Conservation (phyloP, 2,329 filamentous ascomycete genomes). For the Botrytis pseudocinerea region DNA sequence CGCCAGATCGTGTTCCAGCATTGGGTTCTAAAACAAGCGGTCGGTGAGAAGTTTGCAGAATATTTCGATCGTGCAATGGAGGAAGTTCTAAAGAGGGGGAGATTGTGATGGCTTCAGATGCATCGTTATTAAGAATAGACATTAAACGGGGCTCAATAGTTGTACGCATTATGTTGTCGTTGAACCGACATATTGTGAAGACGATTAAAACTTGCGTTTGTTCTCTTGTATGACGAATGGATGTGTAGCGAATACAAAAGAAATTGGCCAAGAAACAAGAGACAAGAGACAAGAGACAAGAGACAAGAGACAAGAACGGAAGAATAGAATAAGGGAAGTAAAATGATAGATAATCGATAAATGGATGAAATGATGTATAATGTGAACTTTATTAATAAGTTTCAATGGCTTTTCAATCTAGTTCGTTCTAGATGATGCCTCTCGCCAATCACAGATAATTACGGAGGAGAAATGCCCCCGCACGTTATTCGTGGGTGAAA, state of each 20-base stretch:
- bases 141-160: constrained; percentile 68
- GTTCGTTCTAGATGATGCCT: neutral
- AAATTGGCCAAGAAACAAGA: neutral
- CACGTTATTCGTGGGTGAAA: neutral
- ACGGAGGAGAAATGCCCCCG: neutral
- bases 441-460: neutral
- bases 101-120: constrained; percentile 40
- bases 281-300: neutral
- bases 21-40: constrained; percentile 54
- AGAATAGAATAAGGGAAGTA: neutral
- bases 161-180: constrained; percentile 34
- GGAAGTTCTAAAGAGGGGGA: constrained; percentile 53
- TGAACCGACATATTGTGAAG: constrained; percentile 5
- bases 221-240: neutral
- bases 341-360: neutral
- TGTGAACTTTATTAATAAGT: neutral
- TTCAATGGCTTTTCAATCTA: neutral
- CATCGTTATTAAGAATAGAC: constrained; percentile 61
- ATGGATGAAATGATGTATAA: neutral
- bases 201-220: neutral
- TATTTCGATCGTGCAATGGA: constrained; percentile 52
- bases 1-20: constrained; percentile 40
- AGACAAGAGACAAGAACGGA: neutral
- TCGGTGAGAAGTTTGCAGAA: constrained; percentile 47
- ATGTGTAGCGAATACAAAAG: neutral